These are phyloP conservation scores for Pseudotsuga menziesii DNA, from an alignment of 75 land plant species.

Conservation along the genomic window DNA sequence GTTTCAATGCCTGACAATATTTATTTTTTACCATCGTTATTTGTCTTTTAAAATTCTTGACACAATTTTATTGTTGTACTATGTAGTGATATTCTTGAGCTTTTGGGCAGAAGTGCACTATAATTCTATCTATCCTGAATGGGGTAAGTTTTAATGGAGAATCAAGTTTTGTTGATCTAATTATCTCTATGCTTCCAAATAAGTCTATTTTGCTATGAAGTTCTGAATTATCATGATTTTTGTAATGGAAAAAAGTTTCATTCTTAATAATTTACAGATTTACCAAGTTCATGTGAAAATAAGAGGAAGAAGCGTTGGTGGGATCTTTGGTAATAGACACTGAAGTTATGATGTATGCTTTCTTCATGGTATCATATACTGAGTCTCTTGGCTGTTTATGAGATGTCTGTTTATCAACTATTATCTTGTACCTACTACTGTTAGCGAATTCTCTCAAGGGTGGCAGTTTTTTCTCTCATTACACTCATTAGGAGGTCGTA, in stretches of 20 bases:
- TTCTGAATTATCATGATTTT: background rate
- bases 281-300: slow-evolving; percentile 1
- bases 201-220: background rate
- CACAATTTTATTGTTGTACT: too few relatives aligned
- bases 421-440: background rate
- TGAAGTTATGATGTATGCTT: background rate
- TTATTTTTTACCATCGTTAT: too few relatives aligned
- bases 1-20: too few relatives aligned
- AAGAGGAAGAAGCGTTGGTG: slow-evolving; percentile 13
- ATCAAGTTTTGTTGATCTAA: background rate
- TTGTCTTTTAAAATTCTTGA: too few relatives aligned
- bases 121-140: slow-evolving; percentile 76
- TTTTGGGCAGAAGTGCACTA: slow-evolving; percentile 95
- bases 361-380: background rate
- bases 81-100: slow-evolving; percentile 74
- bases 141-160: slow-evolving; percentile 28
- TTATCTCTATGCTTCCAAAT: background rate
- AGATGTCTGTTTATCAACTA: background rate
- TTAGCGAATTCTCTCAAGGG: background rate
- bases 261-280: slow-evolving; percentile 3
- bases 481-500: background rate
- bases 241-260: background rate
- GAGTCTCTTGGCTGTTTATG: background rate
- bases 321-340: slow-evolving; percentile 7
- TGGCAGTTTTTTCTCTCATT: slow-evolving; percentile 2